Percentiles rank a stretch among this genome's conserved stretches.
These are phyloP conservation scores for Colletotrichum paranaense DNA, from an alignment of 2,329 filamentous ascomycete species.

Conservation along the genomic window DNA sequence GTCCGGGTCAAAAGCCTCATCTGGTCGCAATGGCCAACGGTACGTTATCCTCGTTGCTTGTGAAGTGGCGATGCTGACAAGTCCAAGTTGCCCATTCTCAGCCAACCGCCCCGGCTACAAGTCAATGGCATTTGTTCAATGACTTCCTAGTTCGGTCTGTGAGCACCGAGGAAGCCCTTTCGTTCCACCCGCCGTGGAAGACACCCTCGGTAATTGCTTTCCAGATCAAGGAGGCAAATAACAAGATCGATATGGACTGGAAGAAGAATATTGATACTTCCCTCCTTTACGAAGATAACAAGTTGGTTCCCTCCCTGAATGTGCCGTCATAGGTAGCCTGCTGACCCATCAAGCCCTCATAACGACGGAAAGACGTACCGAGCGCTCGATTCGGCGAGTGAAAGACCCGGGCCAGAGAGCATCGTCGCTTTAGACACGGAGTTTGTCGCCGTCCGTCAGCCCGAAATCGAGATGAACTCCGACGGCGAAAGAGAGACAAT, in stretches of 20 bases:
- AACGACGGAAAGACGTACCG: conserved; percentile 67
- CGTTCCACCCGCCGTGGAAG: conserved; percentile 94
- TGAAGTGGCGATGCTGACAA: not conserved
- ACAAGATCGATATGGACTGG: conserved; percentile 88
- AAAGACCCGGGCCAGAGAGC: conserved; percentile 77
- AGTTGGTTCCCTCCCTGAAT: conserved; percentile 50
- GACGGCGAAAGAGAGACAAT: conserved; percentile 94
- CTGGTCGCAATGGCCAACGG: conserved; percentile 92
- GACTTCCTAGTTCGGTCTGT: conserved; percentile 92
- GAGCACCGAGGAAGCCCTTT: conserved; percentile 83
- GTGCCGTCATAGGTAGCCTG: not conserved
- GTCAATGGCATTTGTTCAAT: conserved; percentile 96
- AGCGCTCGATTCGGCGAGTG: conserved; percentile 65
- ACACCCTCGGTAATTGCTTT: conserved; percentile 88
- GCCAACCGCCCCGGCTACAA: conserved; percentile 66
- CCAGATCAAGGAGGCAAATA: conserved; percentile 83
- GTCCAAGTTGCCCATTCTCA: conserved; percentile 73
- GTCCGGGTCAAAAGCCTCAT: conserved; percentile 87
- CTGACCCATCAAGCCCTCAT: conserved; percentile 51
- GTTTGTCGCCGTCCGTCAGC: conserved; percentile 91
- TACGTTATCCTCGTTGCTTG: conserved; percentile 42
- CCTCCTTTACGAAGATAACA: conserved; percentile 80
- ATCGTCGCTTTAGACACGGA: conserved; percentile 95
- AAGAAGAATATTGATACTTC: conserved; percentile 86
- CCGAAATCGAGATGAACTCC: conserved; percentile 96